Evolutionary conservation across 352 stramenopile species (phyloP), one percentile per base, ranked within the genome.

Genomic region (Elongisporangium anandrum): DNA sequence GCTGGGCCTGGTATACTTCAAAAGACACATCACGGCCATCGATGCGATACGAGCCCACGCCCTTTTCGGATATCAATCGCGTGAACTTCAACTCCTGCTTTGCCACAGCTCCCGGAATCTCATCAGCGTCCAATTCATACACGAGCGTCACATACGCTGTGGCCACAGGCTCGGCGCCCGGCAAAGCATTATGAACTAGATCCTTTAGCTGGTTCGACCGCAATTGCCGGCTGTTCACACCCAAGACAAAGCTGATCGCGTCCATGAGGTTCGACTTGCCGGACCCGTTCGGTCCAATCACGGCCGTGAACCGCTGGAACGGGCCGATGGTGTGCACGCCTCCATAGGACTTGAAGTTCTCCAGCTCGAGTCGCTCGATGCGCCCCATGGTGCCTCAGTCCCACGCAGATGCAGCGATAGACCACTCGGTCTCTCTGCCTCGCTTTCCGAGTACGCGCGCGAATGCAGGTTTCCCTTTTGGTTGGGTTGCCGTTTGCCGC

Each of bases 261-360:
- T 99, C 95, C 95, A 98, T 98, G 59, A 97, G 78, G 75, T 95
- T 93, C 54, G 81, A 92, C 65, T 98, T 98, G 19, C 97, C 83
- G 20, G 90, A 86, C 50, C 97, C 97, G 77, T 99, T 99, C 38
- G 97, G 97, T 0, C 97, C 97, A 52, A 99, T 92, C 50, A 99
- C 92, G 48, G 92, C 97, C 34, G 97, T 99, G 70, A 99, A 99
- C 63, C 97, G 89, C 52, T 94, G 79, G 75, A 99, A 99, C 16
- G 97, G 97, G 16, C 96, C 97, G 58, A 99, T 97, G 34, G 88
- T 84, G 50, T 96, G 87, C 19, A 50, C 57, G 3, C 97, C 97
- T 34, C 86, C 92, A 69, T 99, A 99, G 7, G 90, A 98, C 77
- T 99, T 99, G 91, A 99, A 99, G 79, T 99, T 98, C 69, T 99